phyloP scores from a whole-genome alignment of 495 filamentous ascomycete genomes.

The Cladorrhinum samala region DNA sequence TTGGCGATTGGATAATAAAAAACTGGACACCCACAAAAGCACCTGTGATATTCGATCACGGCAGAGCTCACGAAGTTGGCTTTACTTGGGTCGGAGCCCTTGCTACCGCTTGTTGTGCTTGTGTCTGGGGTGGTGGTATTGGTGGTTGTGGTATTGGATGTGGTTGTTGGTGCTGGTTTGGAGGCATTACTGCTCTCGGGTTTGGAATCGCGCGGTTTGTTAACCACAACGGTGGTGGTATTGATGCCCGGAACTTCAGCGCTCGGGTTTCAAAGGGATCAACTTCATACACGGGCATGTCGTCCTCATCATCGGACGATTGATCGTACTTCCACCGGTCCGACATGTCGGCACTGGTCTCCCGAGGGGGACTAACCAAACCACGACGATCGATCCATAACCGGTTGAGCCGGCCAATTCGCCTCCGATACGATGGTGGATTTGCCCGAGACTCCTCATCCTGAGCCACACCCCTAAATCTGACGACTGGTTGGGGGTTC shows the following conservation, averaged over 20 bases:
- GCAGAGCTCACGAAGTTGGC: conserved; percentile 3
- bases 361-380: conserved; percentile 46
- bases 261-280: conserved; percentile 65
- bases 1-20: background rate
- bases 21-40: background rate
- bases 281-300: conserved; percentile 52
- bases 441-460: conserved; percentile 46
- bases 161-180: conserved; percentile 11
- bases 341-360: conserved; percentile 46
- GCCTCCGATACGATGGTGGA: conserved; percentile 62
- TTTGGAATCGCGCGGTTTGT: conserved; percentile 15
- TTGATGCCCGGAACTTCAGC: conserved; percentile 66
- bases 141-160: conserved; percentile 19
- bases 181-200: background rate
- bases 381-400: conserved; percentile 74
- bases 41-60: background rate
- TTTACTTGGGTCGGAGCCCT: conserved; percentile 7
- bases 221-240: conserved; percentile 45
- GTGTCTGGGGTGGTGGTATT: background rate
- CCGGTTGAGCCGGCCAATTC: conserved; percentile 72
- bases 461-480: conserved; percentile 30
- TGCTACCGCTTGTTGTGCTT: conserved; percentile 4
- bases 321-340: conserved; percentile 84
- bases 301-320: conserved; percentile 63
- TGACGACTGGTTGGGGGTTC: conserved; percentile 20